Percentiles rank a stretch among this genome's conserved stretches.
Conservation (phyloP, 2,329 filamentous ascomycete genomes). For the Aspergillus ochraceus region DNA sequence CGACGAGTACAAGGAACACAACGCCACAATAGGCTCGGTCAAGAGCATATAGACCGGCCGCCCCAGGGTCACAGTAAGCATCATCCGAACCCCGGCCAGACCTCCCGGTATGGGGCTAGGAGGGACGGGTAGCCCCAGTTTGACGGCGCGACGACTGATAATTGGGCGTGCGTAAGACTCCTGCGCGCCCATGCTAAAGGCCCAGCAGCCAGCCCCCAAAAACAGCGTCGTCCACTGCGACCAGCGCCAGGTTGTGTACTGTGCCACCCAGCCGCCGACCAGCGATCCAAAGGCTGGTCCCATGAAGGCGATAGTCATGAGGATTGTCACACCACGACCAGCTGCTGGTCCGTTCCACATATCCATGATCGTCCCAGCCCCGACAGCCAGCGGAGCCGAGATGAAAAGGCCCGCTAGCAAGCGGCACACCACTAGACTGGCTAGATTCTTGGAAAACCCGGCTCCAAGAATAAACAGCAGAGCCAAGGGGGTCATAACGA, state of each 20-base stretch:
- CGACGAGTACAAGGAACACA: slow-evolving; percentile 20
- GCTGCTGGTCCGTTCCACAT: too few relatives aligned
- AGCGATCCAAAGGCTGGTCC: slow-evolving; percentile 60
- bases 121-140: neutral
- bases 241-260: slow-evolving; percentile 70
- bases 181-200: slow-evolving; percentile 57
- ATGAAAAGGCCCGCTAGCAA: slow-evolving; percentile 10
- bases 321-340: slow-evolving; percentile 4
- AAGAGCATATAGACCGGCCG: slow-evolving; percentile 62
- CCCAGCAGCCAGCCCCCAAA: slow-evolving; percentile 57
- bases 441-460: slow-evolving; percentile 6
- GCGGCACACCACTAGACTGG: slow-evolving; percentile 8
- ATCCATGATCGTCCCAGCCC: too few relatives aligned
- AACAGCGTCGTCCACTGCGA: slow-evolving; percentile 70
- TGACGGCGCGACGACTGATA: slow-evolving; percentile 55
- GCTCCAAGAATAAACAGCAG: slow-evolving; percentile 10
- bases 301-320: slow-evolving; percentile 51
- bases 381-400: slow-evolving; percentile 6
- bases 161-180: slow-evolving; percentile 72
- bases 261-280: slow-evolving; percentile 58
- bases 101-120: neutral
- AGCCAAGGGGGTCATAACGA: slow-evolving; percentile 8
- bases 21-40: slow-evolving; percentile 20
- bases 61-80: slow-evolving; percentile 46
- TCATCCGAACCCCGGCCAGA: neutral